A percentile compares a stretch with the other conserved stretches of the same genome.
These are phyloP conservation scores for Penicillium samsonianum DNA, from an alignment of 495 filamentous ascomycete species.

Conservation along the genomic window DNA sequence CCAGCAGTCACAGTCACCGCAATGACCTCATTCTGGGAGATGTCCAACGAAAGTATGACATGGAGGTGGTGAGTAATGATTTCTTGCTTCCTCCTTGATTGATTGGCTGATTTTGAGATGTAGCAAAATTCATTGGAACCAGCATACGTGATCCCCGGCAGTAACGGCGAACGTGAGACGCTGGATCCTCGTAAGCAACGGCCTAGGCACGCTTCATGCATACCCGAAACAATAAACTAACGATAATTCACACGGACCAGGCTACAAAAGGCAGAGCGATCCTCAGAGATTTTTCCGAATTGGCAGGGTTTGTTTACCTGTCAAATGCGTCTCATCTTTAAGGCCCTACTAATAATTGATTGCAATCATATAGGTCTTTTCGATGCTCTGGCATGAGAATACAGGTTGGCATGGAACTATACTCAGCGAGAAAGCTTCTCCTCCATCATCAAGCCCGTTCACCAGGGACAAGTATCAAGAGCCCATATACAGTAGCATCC, in stretches of 20 bases:
- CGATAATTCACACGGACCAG: constrained; percentile 3
- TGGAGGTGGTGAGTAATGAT: not conserved
- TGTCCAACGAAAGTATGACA: constrained; percentile 8
- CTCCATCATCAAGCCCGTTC: not conserved
- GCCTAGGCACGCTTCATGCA: not conserved
- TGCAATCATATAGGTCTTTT: constrained; percentile 27
- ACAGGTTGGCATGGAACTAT: constrained; percentile 14
- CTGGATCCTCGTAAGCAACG: constrained; percentile 21
- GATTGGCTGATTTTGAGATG: not conserved
- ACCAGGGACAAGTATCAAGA: constrained; percentile 26
- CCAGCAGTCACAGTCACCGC: constrained; percentile 3
- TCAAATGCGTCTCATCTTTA: not conserved
- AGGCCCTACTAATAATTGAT: too few relatives aligned
- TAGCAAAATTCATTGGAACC: constrained; percentile 9
- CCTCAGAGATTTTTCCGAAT: constrained; percentile 24
- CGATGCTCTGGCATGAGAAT: constrained; percentile 37
- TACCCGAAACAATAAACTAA: not conserved
- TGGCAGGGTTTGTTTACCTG: constrained; percentile 22
- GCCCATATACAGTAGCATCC: constrained; percentile 30
- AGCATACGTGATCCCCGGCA: constrained; percentile 8
- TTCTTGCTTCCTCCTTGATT: not conserved
- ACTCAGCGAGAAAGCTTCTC: constrained; percentile 15
- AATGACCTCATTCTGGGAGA: constrained; percentile 11
- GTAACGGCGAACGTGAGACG: constrained; percentile 3
- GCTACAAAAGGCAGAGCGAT: constrained; percentile 18